A percentile compares a stretch with the other conserved stretches of the same genome.
Conservation (phyloP, 768 basidiomycete genomes). For the Leucosporidium scottii region DNA sequence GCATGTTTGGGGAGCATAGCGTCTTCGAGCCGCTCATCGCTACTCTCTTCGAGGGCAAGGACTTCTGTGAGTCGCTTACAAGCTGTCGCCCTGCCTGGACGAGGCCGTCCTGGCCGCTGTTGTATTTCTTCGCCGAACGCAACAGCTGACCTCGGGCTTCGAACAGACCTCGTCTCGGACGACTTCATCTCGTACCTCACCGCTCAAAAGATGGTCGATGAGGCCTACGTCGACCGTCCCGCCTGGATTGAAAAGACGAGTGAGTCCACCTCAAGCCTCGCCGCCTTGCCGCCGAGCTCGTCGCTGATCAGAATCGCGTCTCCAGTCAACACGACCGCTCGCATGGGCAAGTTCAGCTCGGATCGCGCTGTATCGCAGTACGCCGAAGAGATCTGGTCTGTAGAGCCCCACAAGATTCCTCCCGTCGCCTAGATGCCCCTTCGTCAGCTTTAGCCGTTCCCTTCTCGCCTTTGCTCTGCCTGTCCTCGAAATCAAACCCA, state of each 20-base stretch:
- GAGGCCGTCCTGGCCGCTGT: no score
- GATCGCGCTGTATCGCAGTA: slow-evolving; percentile 89
- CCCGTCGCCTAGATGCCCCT: not conserved
- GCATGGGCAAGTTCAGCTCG: slow-evolving; percentile 97
- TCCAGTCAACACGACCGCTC: slow-evolving; percentile 37
- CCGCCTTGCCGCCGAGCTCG: slow-evolving; percentile 5
- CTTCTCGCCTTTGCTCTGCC: no score
- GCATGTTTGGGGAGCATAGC: slow-evolving; percentile 68
- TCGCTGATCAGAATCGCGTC: not conserved
- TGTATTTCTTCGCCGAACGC: slow-evolving; percentile 63
- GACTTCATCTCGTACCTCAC: slow-evolving; percentile 85
- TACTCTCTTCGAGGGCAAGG: slow-evolving; percentile 38
- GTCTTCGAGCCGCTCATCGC: slow-evolving; percentile 57
- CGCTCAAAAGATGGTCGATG: slow-evolving; percentile 78
- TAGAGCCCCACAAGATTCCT: slow-evolving; percentile 29
- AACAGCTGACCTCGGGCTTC: slow-evolving; percentile 43
- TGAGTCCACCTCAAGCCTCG: slow-evolving; percentile 65
- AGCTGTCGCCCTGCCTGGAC: no score
- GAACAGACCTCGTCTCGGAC: slow-evolving; percentile 60
- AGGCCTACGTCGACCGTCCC: slow-evolving; percentile 70
- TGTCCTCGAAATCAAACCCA: no score
- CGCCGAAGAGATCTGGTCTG: slow-evolving; percentile 49
- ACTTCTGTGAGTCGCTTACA: slow-evolving; percentile 44
- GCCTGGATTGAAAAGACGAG: slow-evolving; percentile 93
- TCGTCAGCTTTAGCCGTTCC: not conserved